Percentiles rank a stretch among this genome's conserved stretches.
Evolutionary conservation across 345 rosid genomes (phyloP).

Genomic region (Dipteronia sinensis): DNA sequence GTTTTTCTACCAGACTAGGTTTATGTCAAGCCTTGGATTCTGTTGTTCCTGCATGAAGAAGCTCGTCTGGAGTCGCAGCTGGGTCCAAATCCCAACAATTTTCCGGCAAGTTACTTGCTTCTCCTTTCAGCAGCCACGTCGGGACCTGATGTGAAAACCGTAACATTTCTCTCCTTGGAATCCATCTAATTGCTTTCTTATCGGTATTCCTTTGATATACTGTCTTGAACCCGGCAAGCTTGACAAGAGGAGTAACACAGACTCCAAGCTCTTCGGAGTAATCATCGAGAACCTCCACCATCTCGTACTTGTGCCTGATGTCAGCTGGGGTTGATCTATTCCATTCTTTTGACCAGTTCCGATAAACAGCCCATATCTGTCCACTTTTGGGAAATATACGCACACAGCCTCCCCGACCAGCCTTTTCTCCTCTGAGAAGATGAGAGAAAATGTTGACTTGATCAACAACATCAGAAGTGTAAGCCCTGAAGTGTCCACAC

Average conservation of each 20-base stretch:
- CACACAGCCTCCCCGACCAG: slow-evolving; percentile 97
- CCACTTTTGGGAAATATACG: slow-evolving; percentile 91
- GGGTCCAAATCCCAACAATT: slow-evolving; percentile 98
- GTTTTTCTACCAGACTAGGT: slow-evolving; percentile 27
- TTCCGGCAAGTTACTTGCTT: slow-evolving; percentile 55
- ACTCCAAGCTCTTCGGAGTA: slow-evolving; percentile 93
- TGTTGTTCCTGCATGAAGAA: slow-evolving; percentile 61
- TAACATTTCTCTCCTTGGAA: slow-evolving; percentile 88
- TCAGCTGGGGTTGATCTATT: slow-evolving; percentile 74
- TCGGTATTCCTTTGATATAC: slow-evolving; percentile 66
- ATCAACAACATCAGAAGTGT: slow-evolving; percentile 72
- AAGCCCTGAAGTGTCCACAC: slow-evolving; percentile 95
- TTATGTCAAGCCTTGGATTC: slow-evolving; percentile 41
- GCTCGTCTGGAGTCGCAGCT: slow-evolving; percentile 94
- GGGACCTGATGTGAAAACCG: slow-evolving; percentile 95
- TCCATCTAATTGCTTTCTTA: slow-evolving; percentile 74
- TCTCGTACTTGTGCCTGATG: slow-evolving; percentile 88
- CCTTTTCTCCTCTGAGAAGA: slow-evolving; percentile 75
- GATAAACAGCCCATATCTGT: slow-evolving; percentile 94
- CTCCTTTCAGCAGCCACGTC: slow-evolving; percentile 79
- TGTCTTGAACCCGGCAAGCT: slow-evolving; percentile 82
- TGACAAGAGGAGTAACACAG: slow-evolving; percentile 71
- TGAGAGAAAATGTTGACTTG: slow-evolving; percentile 97
- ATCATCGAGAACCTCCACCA: slow-evolving; percentile 94
- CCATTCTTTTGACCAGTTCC: slow-evolving; percentile 91